Percentiles rank a stretch among this genome's conserved stretches.
Evolutionary conservation across 257 asterid species (phyloP).

Genomic region (Ajuga chamaepitys): DNA sequence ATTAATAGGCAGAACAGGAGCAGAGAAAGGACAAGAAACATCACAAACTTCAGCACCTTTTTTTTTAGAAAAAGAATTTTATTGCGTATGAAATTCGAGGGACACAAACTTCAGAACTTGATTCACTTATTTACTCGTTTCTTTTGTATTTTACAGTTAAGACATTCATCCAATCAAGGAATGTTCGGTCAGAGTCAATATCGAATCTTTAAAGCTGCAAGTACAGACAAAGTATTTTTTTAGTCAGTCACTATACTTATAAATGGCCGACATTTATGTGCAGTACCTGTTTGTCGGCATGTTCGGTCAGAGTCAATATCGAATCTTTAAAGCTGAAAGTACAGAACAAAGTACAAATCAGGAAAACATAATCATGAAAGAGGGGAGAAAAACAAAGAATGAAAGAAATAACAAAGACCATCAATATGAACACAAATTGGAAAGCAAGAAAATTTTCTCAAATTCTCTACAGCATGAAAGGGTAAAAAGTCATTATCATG

Average conservation of each 20-base stretch:
- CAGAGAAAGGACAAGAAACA: background rate
- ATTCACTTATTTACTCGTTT: background rate
- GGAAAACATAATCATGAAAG: background rate
- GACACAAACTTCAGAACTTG: background rate
- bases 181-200: background rate
- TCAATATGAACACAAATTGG: background rate
- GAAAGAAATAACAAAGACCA: background rate
- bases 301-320: conserved; percentile 39
- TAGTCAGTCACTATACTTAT: background rate
- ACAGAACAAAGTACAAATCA: conserved; percentile 13
- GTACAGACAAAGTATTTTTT: too few species aligned
- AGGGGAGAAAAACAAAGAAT: too few species aligned
- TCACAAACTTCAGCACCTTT: too few species aligned
- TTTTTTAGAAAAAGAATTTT: too few species aligned
- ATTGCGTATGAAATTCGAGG: too few species aligned
- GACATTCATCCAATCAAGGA: conserved; percentile 6
- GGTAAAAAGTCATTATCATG: background rate
- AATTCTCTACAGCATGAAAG: background rate
- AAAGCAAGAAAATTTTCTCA: background rate
- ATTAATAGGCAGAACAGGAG: background rate
- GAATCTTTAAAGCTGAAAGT: conserved; percentile 47
- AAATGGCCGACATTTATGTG: background rate
- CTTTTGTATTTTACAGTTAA: background rate
- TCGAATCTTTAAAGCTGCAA: background rate
- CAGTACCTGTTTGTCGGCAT: conserved; percentile 44